Conservation (phyloP, 768 basidiomycete genomes). For the Hygrophorus russula region DNA sequence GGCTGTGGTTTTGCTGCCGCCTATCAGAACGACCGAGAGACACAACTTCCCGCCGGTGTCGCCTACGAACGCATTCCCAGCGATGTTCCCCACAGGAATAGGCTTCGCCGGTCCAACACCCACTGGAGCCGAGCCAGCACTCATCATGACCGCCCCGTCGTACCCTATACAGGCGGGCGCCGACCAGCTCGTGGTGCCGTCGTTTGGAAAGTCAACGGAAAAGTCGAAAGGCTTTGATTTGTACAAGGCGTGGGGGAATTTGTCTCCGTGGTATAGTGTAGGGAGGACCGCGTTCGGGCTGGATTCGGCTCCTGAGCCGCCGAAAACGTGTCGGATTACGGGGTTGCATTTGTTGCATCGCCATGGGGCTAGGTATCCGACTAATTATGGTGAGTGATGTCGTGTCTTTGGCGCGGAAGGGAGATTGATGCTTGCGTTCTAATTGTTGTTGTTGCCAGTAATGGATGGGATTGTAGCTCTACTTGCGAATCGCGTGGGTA, state of each 20-base stretch:
- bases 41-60: conserved; percentile 63
- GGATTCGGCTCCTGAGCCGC: conserved; percentile 58
- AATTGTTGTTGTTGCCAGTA: conserved; percentile 24
- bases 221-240: conserved; percentile 42
- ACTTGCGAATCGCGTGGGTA: conserved; percentile 44
- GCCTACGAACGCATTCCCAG: conserved; percentile 64
- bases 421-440: not conserved
- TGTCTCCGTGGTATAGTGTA: conserved; percentile 81
- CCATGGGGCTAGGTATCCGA: conserved; percentile 71
- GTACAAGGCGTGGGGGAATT: conserved; percentile 73
- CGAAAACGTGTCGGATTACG: conserved; percentile 58
- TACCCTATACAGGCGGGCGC: conserved; percentile 71
- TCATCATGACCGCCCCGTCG: conserved; percentile 64
- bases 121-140: conserved; percentile 66
- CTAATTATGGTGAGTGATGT: conserved; percentile 41
- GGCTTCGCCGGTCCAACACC: conserved; percentile 72
- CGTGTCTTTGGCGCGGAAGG: not conserved
- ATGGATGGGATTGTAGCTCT: conserved; percentile 52
- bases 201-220: conserved; percentile 17
- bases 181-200: conserved; percentile 49
- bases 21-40: conserved; percentile 61
- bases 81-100: conserved; percentile 65
- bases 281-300: conserved; percentile 55
- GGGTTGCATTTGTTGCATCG: conserved; percentile 74
- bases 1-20: conserved; percentile 37